Evolutionary conservation across 225 moss, liverwort and hornwort genomes (phyloP).

Genomic region (Physcomitrium patens): DNA sequence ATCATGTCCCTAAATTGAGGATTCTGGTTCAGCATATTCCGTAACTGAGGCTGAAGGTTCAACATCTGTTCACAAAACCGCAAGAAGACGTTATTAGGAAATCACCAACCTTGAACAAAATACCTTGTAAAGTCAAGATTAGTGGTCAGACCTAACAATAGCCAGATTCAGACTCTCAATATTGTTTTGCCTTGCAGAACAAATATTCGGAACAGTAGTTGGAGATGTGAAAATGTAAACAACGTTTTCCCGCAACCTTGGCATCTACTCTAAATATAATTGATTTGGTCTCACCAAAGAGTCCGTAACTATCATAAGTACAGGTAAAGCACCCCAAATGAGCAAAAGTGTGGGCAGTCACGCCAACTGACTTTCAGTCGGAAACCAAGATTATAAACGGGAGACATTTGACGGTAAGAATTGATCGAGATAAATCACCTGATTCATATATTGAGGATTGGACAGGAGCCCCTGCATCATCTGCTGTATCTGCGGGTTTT

Average conservation of each 20-base stretch:
- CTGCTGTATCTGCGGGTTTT: slow-evolving; percentile 91
- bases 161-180: not conserved
- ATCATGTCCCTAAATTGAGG: slow-evolving; percentile 98
- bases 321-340: too few relatives aligned
- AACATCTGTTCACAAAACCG: slow-evolving; percentile 59
- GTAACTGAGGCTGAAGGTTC: slow-evolving; percentile 99
- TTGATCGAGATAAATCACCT: slow-evolving; percentile 46
- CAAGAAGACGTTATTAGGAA: not conserved
- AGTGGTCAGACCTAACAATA: not conserved
- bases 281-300: too few relatives aligned
- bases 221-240: too few relatives aligned
- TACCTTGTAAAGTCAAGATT: not conserved
- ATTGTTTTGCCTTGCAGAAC: not conserved
- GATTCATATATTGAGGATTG: slow-evolving; percentile 89
- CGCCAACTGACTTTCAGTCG: too few relatives aligned
- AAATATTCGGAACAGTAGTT: too few relatives aligned
- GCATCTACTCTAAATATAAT: too few relatives aligned
- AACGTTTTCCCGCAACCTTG: too few relatives aligned
- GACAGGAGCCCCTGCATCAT: slow-evolving; percentile 97
- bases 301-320: too few relatives aligned
- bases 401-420: too few relatives aligned
- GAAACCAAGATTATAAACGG: too few relatives aligned
- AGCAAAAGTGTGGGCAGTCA: too few relatives aligned
- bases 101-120: too few relatives aligned
- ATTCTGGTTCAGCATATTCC: slow-evolving; percentile 79